Evolutionary conservation across 2,329 filamentous ascomycete genomes (phyloP), one percentile per base, ranked within the genome.

Genomic region (Hansfordia pulvinata): DNA sequence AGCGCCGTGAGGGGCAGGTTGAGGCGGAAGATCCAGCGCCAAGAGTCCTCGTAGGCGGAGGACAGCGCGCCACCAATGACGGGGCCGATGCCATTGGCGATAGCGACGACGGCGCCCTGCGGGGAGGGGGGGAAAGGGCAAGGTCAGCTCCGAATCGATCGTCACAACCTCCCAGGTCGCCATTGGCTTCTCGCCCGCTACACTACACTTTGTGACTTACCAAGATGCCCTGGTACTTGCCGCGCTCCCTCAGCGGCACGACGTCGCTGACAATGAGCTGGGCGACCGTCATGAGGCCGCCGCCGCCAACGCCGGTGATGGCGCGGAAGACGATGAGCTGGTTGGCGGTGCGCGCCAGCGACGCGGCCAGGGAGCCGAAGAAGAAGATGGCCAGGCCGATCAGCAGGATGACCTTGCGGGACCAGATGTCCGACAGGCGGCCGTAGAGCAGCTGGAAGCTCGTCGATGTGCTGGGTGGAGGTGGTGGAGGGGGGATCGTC

Each of bases 371-470:
- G 40, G 75, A 69, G 2, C 63, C 65, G 10, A 76, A 30, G 6
- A 58, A 55, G 5, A 78, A 49, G 9, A 73, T 44, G 0, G 52
- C 52, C 6, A 74, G 45, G 2, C 65, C 64, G 2, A 53, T 55
- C 3, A 77, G 41, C 27, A 69, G 65, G 6, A 76, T 56, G 6
- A 60, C 54, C 42, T 76, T 76, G 11, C 71, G 59, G 12, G 69
- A 69, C 26, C 74, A 61, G 1, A 75, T 64, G 43, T 76, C 69
- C 1, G 69, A 73, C 3, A 75, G 38, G 3, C 69, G 59, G 12
- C 72, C 71, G 41, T 76, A 76, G 0, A 78, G 55, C 32, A 76
- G 68, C 35, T 73, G 71, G 35, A 76, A 77, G 18, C 67, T 63
- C 0, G 73, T 76, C n/a, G n/a, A n/a, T n/a, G n/a, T n/a, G n/a